Percentiles rank a stretch among this genome's conserved stretches.
phyloP scores from a whole-genome alignment of 2,329 filamentous ascomycete genomes.

The Colletotrichum sp. region DNA sequence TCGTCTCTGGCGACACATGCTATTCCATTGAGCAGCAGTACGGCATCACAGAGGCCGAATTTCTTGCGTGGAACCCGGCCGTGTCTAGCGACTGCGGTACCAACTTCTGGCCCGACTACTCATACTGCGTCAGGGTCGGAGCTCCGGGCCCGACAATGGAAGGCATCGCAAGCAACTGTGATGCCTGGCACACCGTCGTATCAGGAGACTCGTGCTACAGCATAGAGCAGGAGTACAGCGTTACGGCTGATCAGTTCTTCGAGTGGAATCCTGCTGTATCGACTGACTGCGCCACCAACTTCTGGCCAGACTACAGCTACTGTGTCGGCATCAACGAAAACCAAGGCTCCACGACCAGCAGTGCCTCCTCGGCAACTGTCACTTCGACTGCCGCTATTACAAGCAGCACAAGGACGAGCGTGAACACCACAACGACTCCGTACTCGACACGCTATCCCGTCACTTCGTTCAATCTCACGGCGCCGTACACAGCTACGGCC shows the following conservation, averaged over 20 bases:
- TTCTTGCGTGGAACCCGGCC: conserved; percentile 6
- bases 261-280: background rate
- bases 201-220: background rate
- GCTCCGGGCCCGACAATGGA: background rate
- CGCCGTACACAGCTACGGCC: background rate
- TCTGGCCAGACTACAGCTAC: conserved; percentile 27
- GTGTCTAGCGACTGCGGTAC: background rate
- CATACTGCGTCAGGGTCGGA: background rate
- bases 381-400: background rate
- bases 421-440: background rate
- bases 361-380: background rate
- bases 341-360: background rate
- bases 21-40: conserved; percentile 13
- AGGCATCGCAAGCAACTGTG: background rate
- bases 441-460: conserved; percentile 5
- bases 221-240: background rate
- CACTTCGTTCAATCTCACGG: conserved; percentile 4
- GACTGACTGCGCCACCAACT: conserved; percentile 25
- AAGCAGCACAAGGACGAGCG: conserved; percentile 3
- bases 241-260: background rate
- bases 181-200: background rate
- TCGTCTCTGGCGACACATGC: conserved; percentile 24
- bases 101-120: background rate
- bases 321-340: conserved; percentile 26
- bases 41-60: conserved; percentile 27